Conservation (phyloP, 2,329 filamentous ascomycete species). For the Fusarium ambrosium region DNA sequence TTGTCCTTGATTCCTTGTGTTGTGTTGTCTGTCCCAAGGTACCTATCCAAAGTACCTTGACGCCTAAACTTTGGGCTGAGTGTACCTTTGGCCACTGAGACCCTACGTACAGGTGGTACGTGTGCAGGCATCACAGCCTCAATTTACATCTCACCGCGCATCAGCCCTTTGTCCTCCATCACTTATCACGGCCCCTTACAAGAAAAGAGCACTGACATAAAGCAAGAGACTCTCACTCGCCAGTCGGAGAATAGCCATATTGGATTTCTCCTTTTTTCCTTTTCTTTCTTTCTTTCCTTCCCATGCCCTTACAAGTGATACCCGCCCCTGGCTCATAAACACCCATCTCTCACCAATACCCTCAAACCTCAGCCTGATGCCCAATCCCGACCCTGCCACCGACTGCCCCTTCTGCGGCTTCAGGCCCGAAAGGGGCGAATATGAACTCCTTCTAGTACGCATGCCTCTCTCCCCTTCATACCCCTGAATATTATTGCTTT, state of each 20-base stretch:
- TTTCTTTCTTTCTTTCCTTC: not conserved
- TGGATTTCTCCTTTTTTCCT: not conserved
- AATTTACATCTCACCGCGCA: conserved; percentile 29
- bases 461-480: not conserved
- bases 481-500: conserved; percentile 5
- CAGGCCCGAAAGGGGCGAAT: conserved; percentile 46
- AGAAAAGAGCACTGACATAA: not conserved
- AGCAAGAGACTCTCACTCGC: not conserved
- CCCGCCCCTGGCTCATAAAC: not conserved
- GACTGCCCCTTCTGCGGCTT: conserved; percentile 56
- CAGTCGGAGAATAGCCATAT: not conserved
- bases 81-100: not conserved
- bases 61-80: not conserved
- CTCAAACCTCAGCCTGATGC: conserved; percentile 14
- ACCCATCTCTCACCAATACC: conserved; percentile 1
- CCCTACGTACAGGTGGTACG: conserved; percentile 24
- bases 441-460: conserved; percentile 54
- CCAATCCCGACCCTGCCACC: conserved; percentile 18
- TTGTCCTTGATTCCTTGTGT: not conserved
- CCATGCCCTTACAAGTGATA: not conserved
- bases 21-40: not conserved
- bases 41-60: not conserved
- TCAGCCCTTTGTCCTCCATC: conserved; percentile 26
- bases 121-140: conserved; percentile 39
- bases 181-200: conserved; percentile 3